Evolutionary conservation across 2,329 filamentous ascomycete genomes (phyloP), one percentile per base, ranked within the genome.

Genomic region (Botrytis sinoallii): DNA sequence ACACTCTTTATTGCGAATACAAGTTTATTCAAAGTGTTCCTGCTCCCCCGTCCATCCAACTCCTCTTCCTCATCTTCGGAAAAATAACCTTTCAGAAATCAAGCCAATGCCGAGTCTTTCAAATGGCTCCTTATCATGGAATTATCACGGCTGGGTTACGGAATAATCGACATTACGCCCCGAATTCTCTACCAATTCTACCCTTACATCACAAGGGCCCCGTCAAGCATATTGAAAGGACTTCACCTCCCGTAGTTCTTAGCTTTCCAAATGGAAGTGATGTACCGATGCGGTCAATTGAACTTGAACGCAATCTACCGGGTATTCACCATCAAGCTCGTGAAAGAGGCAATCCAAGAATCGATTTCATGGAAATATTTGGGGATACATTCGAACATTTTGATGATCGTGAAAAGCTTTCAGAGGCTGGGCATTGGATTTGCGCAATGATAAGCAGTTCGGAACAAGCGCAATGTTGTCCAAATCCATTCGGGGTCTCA

Each of bases 61-160:
- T 8, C 25, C 20, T 42, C 10, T 25, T 32, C 25, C 22, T n/a
- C 35, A 20, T 42, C 38, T 42, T 57, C 20, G 6, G 38, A 25
- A 14, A 68, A 42, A 9, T 18, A 29, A 8, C 9, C n/a, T 44
- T 42, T 1, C 0, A n/a, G 55, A 18, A 69, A 57, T 44, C 35
- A 44, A 67, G 40, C 18, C 48, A 72, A 72, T 67, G 63, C 40
- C n/a, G 63, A 46, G 22, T 60, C 52, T 44, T 44, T 18, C 38
- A 59, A 46, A 73, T 73, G 71, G 64, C 71, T 48, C 71, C 71
- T 16, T 73, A 73, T 32, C 64, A 73, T 69, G 71, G 71, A 52
- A 46, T 73, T 20, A 69, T 73, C 10, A 69, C 71, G 35, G 71
- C 71, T 25, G 71, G 64, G 9, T 68, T 73, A 32, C 42, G 52